These are phyloP conservation scores for Colletotrichum costaricense DNA, from an alignment of 2,329 filamentous ascomycete genomes.

Conservation along the genomic window DNA sequence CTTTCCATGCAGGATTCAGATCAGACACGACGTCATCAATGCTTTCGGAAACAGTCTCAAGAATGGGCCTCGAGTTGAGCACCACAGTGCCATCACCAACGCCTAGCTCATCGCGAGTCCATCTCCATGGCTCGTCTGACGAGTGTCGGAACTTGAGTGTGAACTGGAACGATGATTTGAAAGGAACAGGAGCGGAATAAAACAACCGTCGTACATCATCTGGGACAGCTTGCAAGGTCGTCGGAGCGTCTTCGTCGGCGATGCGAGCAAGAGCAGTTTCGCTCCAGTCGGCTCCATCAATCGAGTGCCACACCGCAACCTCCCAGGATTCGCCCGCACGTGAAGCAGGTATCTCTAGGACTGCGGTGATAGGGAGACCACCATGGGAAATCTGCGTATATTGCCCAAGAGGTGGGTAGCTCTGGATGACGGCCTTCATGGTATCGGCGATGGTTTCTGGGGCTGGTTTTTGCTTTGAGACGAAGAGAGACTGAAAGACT, in stretches of 20 bases:
- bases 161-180: conserved; percentile 67
- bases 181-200: conserved; percentile 47
- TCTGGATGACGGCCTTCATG: conserved; percentile 55
- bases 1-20: conserved; percentile 66
- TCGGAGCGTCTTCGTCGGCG: conserved; percentile 49
- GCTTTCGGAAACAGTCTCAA: conserved; percentile 47
- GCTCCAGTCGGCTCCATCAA: conserved; percentile 65
- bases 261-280: conserved; percentile 58
- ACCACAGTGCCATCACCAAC: conserved; percentile 72
- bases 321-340: conserved; percentile 73
- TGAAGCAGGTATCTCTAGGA: conserved; percentile 73
- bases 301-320: conserved; percentile 78
- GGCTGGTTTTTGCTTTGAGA: conserved; percentile 50
- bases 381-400: conserved; percentile 68
- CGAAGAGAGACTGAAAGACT: conserved; percentile 50
- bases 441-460: conserved; percentile 40
- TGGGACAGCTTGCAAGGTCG: conserved; percentile 58
- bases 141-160: conserved; percentile 76
- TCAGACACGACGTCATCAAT: conserved; percentile 67
- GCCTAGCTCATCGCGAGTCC: conserved; percentile 74
- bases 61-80: conserved; percentile 50
- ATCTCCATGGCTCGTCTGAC: conserved; percentile 70
- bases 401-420: conserved; percentile 80
- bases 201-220: conserved; percentile 28
- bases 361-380: conserved; percentile 71